A percentile compares a stretch with the other conserved stretches of the same genome.
These are phyloP conservation scores for Citrullus mucosospermus DNA, from an alignment of 306 rosid species.

Conservation along the genomic window DNA sequence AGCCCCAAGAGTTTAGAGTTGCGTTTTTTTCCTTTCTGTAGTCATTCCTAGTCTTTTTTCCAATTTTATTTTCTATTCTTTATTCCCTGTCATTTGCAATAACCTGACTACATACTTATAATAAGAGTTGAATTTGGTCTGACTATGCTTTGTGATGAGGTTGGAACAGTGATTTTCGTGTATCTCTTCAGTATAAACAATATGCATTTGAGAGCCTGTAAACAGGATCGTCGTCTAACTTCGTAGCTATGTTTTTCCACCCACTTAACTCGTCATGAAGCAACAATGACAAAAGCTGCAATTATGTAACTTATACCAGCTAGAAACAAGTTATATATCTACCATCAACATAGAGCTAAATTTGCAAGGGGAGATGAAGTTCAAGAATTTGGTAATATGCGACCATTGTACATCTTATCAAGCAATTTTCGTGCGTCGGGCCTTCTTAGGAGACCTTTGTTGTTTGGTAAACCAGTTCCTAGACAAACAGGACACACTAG, in stretches of 20 bases:
- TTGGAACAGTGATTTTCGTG: not conserved
- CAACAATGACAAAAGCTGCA: not conserved
- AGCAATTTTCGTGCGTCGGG: conserved; percentile 74
- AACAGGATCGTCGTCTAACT: not conserved
- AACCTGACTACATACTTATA: not conserved
- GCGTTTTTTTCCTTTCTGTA: not conserved
- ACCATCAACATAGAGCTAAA: not conserved
- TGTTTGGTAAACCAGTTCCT: conserved; percentile 89
- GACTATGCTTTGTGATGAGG: not conserved
- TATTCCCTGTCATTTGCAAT: not conserved
- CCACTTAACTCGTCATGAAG: not conserved
- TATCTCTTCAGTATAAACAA: not conserved
- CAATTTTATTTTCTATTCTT: not conserved
- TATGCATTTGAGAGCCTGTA: not conserved
- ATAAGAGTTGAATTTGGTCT: not conserved
- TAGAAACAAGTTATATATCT: not conserved
- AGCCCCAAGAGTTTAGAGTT: not conserved
- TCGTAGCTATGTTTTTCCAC: not conserved
- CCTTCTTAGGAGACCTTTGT: conserved; percentile 84
- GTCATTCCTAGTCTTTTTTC: not conserved
- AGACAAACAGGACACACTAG: conserved; percentile 91
- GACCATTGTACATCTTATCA: conserved; percentile 86
- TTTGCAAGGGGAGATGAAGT: not conserved
- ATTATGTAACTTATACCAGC: not conserved
- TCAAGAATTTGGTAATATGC: conserved; percentile 62